A percentile compares a stretch with the other conserved stretches of the same genome.
Evolutionary conservation across 2,329 filamentous ascomycete genomes (phyloP).

Genomic region (Trichoderma sp.): DNA sequence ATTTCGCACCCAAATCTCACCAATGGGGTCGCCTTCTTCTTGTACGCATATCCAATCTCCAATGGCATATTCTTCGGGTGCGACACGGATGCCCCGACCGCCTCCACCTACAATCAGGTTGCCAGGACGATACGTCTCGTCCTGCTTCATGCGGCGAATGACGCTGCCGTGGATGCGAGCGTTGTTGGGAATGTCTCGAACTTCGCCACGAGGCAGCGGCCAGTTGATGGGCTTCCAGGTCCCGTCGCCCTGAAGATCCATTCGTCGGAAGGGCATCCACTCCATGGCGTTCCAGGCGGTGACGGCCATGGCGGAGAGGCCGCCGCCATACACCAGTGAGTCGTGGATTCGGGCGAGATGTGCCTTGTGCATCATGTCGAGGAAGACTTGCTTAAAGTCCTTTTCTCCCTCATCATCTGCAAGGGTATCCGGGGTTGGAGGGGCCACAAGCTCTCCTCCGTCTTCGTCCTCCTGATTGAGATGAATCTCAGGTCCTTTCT

Average conservation of each 20-base stretch:
- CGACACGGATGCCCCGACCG: slow-evolving; percentile 67
- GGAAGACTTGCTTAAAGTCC: slow-evolving; percentile 49
- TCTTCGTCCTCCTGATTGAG: slow-evolving; percentile 18
- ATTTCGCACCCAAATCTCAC: slow-evolving; percentile 64
- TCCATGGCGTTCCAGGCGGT: slow-evolving; percentile 79
- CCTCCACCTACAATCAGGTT: slow-evolving; percentile 82
- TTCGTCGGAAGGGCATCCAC: slow-evolving; percentile 77
- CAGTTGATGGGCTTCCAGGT: slow-evolving; percentile 80
- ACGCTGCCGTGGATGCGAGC: slow-evolving; percentile 75
- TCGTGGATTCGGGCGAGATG: slow-evolving; percentile 67
- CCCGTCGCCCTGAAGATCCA: slow-evolving; percentile 74
- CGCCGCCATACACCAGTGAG: slow-evolving; percentile 67
- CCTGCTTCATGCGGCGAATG: slow-evolving; percentile 68
- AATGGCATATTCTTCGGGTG: slow-evolving; percentile 65
- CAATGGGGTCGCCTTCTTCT: slow-evolving; percentile 69
- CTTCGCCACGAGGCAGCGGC: slow-evolving; percentile 78
- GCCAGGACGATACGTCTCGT: slow-evolving; percentile 70
- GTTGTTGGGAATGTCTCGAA: slow-evolving; percentile 72
- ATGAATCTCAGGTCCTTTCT: slow-evolving; percentile 35
- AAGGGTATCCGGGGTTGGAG: slow-evolving; percentile 33
- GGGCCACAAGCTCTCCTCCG: slow-evolving; percentile 29
- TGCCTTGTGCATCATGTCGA: slow-evolving; percentile 61
- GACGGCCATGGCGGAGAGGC: slow-evolving; percentile 59
- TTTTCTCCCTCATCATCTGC: slow-evolving; percentile 34
- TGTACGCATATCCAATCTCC: slow-evolving; percentile 72